Base-by-base conservation (phyloP, 495 filamentous ascomycete species). In the Pseudotulostoma volvatum region DNA sequence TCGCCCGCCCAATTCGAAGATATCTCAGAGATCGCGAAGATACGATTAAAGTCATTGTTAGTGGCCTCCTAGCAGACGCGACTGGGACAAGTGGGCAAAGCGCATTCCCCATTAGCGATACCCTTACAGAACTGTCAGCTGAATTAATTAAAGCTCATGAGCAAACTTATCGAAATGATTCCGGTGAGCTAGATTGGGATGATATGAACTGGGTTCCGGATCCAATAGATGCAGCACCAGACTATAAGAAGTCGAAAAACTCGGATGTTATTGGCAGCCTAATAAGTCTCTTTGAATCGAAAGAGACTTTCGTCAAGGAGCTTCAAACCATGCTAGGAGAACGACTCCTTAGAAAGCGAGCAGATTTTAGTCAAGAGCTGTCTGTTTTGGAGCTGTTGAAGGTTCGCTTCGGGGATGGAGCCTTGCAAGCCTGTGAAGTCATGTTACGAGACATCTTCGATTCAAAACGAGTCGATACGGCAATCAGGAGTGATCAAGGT, bases 391-490 rank as follows among this genome's bases (percentile, higher is more conserved):
- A 93, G 37, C 66, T 96, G 4, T 70, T 97, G 33, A 96, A 93
- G 57, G 58, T 80, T 5, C 78, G 88, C 4, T 88, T 95, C 37
- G 92, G 87, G 11, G 85, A 93, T 45, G 68, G 74, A 3, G 71
- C 78, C 7, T 63, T 95, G 32, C 90, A 96, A 52, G 77, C 78
- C 32, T 93, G 84, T 58, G 85, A 96, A 49, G 90, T 99, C 41
- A 99, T 99, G 90, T 70, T 96, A 18, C 79, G 77, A 34, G 90
- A 99, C 58, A 78, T 96, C n/a, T 69, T 77, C 34, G 86, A 94
- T 49, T 94, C 86, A 9, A 67, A 71, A 33, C 70, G 75, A 33
- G 70, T 90, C 34, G 76, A 93, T 49, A 49, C 58, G 18, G 54
- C 64, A 18, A 81, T 93, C 20, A 57, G 73, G 11, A 67, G 64